These are phyloP conservation scores for Plasmodium vivax DNA, from an alignment of 169 alveolate species.

Conservation along the genomic window DNA sequence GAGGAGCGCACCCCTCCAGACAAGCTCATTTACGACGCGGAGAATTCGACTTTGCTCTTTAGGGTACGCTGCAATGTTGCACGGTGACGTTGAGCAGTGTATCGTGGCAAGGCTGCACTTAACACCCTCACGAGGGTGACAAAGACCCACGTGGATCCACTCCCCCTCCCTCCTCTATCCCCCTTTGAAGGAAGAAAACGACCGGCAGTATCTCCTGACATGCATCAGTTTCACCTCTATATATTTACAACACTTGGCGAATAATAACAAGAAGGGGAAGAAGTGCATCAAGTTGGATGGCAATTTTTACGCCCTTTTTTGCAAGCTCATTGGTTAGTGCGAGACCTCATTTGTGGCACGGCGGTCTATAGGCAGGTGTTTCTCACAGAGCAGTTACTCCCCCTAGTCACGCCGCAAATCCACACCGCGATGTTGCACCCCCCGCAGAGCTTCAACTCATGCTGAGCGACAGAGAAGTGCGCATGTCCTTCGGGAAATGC, in stretches of 20 bases:
- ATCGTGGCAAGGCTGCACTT: not conserved
- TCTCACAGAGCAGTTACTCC: not conserved
- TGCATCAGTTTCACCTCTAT: constrained; percentile 30
- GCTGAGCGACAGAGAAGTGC: constrained; percentile 56
- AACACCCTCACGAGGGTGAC: not conserved
- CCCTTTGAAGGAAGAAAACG: constrained; percentile 48
- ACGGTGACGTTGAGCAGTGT: not conserved
- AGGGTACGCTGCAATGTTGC: not conserved
- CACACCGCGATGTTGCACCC: not conserved
- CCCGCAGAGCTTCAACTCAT: constrained; percentile 36
- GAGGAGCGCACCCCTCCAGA: constrained; percentile 33
- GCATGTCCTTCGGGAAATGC: constrained; percentile 56
- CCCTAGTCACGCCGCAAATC: not conserved
- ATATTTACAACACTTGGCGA: constrained; percentile 39
- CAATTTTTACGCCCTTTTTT: constrained; percentile 6
- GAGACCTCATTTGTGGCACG: not conserved
- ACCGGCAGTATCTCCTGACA: constrained; percentile 29
- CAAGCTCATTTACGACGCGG: constrained; percentile 26
- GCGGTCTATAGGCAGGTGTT: not conserved
- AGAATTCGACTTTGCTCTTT: constrained; percentile 31
- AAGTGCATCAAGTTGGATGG: constrained; percentile 15
- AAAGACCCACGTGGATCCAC: not conserved
- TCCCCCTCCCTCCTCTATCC: too few relatives aligned
- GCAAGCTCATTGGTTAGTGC: constrained; percentile 37
- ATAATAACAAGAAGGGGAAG: constrained; percentile 2